A percentile compares a stretch with the other conserved stretches of the same genome.
Conservation (phyloP, 192 early-diverging fungal genomes). For the Podila clonocystis region DNA sequence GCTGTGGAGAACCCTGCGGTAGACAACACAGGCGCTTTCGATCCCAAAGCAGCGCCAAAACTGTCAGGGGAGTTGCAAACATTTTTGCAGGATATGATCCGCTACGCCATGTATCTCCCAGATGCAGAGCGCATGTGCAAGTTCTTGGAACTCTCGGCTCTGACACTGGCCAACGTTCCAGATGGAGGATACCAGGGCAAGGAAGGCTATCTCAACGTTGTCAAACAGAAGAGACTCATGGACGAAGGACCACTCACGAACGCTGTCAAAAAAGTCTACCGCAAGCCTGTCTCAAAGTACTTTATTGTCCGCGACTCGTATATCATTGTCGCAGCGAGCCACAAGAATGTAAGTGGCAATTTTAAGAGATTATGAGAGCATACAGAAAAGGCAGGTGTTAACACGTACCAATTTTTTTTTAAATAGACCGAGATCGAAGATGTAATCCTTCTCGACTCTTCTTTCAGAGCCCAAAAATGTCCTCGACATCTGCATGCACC, state of each 20-base stretch:
- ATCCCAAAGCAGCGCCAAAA: slow-evolving; percentile 37
- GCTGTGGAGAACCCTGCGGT: neutral
- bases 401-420: too few relatives aligned
- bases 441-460: slow-evolving; percentile 55
- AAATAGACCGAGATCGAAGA: slow-evolving; percentile 53
- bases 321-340: slow-evolving; percentile 56
- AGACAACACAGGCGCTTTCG: slow-evolving; percentile 17
- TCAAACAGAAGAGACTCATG: slow-evolving; percentile 56
- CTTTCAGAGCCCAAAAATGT: slow-evolving; percentile 46
- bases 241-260: slow-evolving; percentile 60
- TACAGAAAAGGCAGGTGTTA: too few relatives aligned
- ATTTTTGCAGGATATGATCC: slow-evolving; percentile 52
- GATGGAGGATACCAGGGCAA: slow-evolving; percentile 67
- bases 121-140: slow-evolving; percentile 59
- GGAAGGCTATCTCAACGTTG: slow-evolving; percentile 68
- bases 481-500: slow-evolving; percentile 31
- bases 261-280: slow-evolving; percentile 40
- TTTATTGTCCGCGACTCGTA: slow-evolving; percentile 75
- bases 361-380: too few relatives aligned
- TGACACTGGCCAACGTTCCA: slow-evolving; percentile 50
- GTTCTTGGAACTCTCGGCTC: slow-evolving; percentile 60
- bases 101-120: slow-evolving; percentile 45
- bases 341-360: slow-evolving; percentile 49
- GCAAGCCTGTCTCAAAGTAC: slow-evolving; percentile 68
- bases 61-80: slow-evolving; percentile 38